Evolutionary conservation across 352 stramenopile species (phyloP), one percentile per base, ranked within the genome.

Genomic region (Globisporangium spiculum): DNA sequence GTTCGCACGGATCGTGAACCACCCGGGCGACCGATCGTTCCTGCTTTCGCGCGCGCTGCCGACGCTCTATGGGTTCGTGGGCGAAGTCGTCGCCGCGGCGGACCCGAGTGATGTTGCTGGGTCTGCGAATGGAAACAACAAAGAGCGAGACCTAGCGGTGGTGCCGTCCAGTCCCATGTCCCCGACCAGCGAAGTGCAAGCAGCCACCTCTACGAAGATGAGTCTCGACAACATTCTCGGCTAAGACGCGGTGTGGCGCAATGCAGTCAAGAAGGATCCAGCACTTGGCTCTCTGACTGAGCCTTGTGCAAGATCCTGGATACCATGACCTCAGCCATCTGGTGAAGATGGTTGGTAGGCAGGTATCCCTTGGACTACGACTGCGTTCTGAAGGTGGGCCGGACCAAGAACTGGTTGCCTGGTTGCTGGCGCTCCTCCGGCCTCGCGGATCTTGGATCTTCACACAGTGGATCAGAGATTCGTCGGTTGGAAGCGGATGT

Each of bases 141-240:
- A 27, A 63, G 30, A 63, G 34, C 12, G 22, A 24, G n/a, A 22
- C 22, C 24, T 22, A 16, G 53, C 22, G 16, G 12, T 10, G 6
- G 26, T 32, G n/a, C 27, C n/a, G 14, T 7, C 48, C 2, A 66
- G 48, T 48, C 26, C 38, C 8, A n/a, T 48, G n/a, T 44, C 36
- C 16, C 36, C 26, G 2, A 46, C 18, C 16, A 32, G 16, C 16
- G 54, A 60, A 14, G 34, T 18, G 6, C 58, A 24, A 24, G 4
- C 22, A 26, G 61, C 54, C 36, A 30, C 54, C 8, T 50, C 12
- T 27, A n/a, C 24, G 18, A 68, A 63, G 54, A 68, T 68, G 63
- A 60, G 54, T 24, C 53, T 68, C 26, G 41, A 54, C 24, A 68
- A 63, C 54, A 68, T 68, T n/a, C 54, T 68, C 44, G 38, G 26